Percentiles rank a stretch among this genome's conserved stretches.
These are phyloP conservation scores for Diutina neorugosa DNA, from an alignment of 1,139 yeast genomes.

Conservation along the genomic window DNA sequence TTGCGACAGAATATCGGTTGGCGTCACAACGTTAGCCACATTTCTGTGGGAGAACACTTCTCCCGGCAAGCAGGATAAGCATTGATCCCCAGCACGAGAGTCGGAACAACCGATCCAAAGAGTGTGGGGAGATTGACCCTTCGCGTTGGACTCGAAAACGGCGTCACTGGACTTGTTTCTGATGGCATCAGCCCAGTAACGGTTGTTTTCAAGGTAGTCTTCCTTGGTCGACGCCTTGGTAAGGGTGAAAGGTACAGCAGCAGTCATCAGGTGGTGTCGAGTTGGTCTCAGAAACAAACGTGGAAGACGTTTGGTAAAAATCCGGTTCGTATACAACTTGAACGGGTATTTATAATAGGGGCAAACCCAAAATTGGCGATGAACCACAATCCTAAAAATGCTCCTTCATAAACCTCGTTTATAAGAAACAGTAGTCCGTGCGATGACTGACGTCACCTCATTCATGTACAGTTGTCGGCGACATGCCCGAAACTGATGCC, in stretches of 20 bases:
- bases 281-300: not conserved
- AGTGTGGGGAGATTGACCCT: slow-evolving; percentile 89
- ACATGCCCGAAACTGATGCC: not conserved
- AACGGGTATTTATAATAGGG: not conserved
- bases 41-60: slow-evolving; percentile 91
- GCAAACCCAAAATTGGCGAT: not conserved
- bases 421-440: not conserved
- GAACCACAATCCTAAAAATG: not conserved
- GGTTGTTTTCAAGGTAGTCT: slow-evolving; percentile 60
- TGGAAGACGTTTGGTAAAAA: not conserved
- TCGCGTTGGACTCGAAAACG: slow-evolving; percentile 57
- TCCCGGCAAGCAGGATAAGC: slow-evolving; percentile 79
- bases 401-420: not conserved
- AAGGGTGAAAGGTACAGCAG: slow-evolving; percentile 30
- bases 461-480: not conserved
- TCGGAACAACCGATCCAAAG: slow-evolving; percentile 96
- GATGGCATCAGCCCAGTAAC: slow-evolving; percentile 50
- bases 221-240: slow-evolving; percentile 44
- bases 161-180: slow-evolving; percentile 46
- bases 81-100: slow-evolving; percentile 76
- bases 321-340: not conserved
- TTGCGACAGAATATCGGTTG: slow-evolving; percentile 65
- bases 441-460: not conserved
- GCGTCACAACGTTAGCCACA: slow-evolving; percentile 70
- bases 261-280: not conserved